Base-by-base conservation (phyloP, 495 filamentous ascomycete species). In the Podospora sp. region DNA sequence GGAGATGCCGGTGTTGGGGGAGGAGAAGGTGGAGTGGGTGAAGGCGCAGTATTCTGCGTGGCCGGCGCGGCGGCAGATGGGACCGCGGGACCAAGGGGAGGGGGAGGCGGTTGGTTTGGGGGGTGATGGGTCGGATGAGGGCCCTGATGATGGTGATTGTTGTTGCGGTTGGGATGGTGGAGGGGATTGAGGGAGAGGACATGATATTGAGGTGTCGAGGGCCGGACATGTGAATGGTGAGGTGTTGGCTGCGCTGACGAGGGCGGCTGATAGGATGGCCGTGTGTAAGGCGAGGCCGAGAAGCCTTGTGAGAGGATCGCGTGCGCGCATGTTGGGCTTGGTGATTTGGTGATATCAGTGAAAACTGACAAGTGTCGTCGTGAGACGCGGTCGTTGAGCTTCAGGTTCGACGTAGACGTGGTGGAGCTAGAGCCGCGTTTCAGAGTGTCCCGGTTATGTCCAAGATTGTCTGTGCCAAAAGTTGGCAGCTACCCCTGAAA, bases 1-100 rank as follows among this genome's bases (percentile, higher is more conserved):
- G 0, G 77, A 76, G 49, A 79, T 69, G 14, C 76, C 76, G 49
- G 68, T 63, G n/a, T 75, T 72, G 6, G n/a, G n/a, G n/a, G 33
- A 12, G 58, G 71, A 69, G 66, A 79, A 77, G 16, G 60, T 40
- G 49, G 69, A 51, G 33, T 72, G 68, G 0, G 73, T 73, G 55
- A 71, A 78, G 35, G 73, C 68, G 66, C 74, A 78, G 62, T 68
- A 77, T 33, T 73, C 73, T 11, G 55, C 40, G 21, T 33, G 61
- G 46, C 63, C 62, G 6, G 53, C 67, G 40, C 64, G 64, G 62
- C 68, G 71, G 59, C 68, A 72, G 55, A 69, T 29, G 26, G 60
- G 50, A 52, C 55, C 22, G 6, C 53, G 33, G 22, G 64, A 40
- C 68, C 68, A 69, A 12, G 61, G 67, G 27, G 58, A 58, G 65